These are phyloP conservation scores for Goffeauzyma gilvescens DNA, from an alignment of 768 basidiomycete species.

Conservation along the genomic window DNA sequence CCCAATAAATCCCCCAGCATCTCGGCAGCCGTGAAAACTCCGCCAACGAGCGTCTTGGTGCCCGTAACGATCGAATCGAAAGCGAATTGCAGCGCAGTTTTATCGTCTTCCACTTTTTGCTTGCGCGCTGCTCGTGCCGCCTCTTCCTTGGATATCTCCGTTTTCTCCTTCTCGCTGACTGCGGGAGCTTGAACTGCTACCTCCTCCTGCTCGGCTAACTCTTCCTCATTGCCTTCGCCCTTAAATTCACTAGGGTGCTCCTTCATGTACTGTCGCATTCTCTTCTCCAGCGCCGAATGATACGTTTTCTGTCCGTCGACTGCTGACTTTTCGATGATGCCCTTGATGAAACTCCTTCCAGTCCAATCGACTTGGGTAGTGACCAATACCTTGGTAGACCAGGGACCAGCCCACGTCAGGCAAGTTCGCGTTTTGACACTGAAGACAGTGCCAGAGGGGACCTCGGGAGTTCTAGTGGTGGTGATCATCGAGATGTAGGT, in stretches of 20 bases:
- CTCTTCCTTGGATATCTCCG: conserved; percentile 10
- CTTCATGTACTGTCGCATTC: conserved; percentile 73
- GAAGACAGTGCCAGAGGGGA: conserved; percentile 83
- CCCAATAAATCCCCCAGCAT: conserved; percentile 14
- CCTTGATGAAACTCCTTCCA: conserved; percentile 87
- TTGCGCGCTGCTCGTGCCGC: conserved; percentile 16
- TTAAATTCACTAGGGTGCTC: conserved; percentile 79
- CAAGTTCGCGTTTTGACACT: conserved; percentile 86
- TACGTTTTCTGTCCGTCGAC: conserved; percentile 83
- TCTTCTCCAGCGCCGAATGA: conserved; percentile 59
- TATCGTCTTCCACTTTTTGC: conserved; percentile 17
- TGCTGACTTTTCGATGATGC: conserved; percentile 77
- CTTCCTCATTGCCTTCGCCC: conserved; percentile 43
- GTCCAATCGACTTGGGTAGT: conserved; percentile 92
- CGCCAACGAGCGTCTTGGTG: conserved; percentile 14
- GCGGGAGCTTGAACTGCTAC: conserved; percentile 11
- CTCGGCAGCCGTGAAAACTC: conserved; percentile 13
- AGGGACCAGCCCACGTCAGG: conserved; percentile 73
- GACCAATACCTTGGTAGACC: conserved; percentile 60
- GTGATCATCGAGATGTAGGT: conserved; percentile 65
- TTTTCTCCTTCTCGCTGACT: conserved; percentile 1
- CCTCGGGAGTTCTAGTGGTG: conserved; percentile 80
- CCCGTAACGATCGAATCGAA: conserved; percentile 20
- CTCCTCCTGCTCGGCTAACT: conserved; percentile 35
- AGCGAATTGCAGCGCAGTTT: conserved; percentile 15